Conservation (phyloP, 2,329 filamentous ascomycete genomes). For the Trichoderma arundinaceum region DNA sequence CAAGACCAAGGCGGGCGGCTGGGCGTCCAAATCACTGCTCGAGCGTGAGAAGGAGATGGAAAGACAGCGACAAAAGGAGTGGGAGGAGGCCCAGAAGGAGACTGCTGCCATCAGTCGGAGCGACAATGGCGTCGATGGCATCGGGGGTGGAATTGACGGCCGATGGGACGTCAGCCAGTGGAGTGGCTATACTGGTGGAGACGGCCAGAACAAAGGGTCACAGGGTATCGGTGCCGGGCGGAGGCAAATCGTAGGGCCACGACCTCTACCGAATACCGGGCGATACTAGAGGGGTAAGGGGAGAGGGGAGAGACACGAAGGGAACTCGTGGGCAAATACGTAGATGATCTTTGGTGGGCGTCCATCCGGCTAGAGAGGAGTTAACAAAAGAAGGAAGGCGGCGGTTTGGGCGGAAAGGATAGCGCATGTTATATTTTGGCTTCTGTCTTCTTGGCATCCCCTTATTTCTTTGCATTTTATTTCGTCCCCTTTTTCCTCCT, state of each 20-base stretch:
- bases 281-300: slow-evolving; percentile 33
- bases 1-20: slow-evolving; percentile 66
- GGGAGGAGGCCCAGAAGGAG: slow-evolving; percentile 76
- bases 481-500: background rate
- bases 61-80: slow-evolving; percentile 75
- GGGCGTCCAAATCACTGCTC: slow-evolving; percentile 71
- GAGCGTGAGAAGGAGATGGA: slow-evolving; percentile 84
- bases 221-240: slow-evolving; percentile 72
- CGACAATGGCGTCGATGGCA: slow-evolving; percentile 60
- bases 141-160: slow-evolving; percentile 69
- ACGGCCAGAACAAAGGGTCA: slow-evolving; percentile 70
- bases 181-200: slow-evolving; percentile 75
- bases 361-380: slow-evolving; percentile 12
- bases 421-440: slow-evolving; percentile 23
- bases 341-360: slow-evolving; percentile 18
- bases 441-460: background rate
- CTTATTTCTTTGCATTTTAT: background rate
- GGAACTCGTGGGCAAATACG: slow-evolving; percentile 9
- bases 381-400: slow-evolving; percentile 17
- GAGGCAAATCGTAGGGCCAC: slow-evolving; percentile 79
- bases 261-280: slow-evolving; percentile 63
- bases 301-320: background rate
- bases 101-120: slow-evolving; percentile 60
- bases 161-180: slow-evolving; percentile 80
- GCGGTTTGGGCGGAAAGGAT: slow-evolving; percentile 16